Evolutionary conservation across 2,329 filamentous ascomycete species (phyloP).

Genomic region (Fusarium pseudograminearum): DNA sequence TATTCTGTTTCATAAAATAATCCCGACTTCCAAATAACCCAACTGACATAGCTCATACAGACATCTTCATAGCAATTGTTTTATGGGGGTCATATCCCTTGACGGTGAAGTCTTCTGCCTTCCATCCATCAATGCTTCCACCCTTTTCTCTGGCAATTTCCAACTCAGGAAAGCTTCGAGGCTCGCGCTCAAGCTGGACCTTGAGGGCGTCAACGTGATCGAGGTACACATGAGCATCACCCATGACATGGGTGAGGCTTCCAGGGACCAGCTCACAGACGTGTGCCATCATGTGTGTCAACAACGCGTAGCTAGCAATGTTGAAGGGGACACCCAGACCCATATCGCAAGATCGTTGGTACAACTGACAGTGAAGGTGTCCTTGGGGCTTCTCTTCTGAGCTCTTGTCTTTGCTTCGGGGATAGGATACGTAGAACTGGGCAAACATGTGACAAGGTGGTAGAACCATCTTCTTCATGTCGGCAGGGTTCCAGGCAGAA

Average conservation of each 20-base stretch:
- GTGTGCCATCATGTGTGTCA: conserved; percentile 95
- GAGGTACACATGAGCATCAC: conserved; percentile 95
- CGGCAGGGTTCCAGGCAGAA: conserved; percentile 92
- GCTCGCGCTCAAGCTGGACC: conserved; percentile 83
- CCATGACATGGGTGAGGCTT: conserved; percentile 94
- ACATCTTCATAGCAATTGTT: conserved; percentile 98
- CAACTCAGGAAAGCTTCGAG: conserved; percentile 82
- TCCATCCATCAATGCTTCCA: conserved; percentile 90
- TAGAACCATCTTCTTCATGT: conserved; percentile 88
- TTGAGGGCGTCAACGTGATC: conserved; percentile 92
- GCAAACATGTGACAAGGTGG: conserved; percentile 98
- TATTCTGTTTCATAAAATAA: conserved; percentile 19
- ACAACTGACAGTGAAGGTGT: conserved; percentile 86
- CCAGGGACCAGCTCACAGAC: conserved; percentile 87
- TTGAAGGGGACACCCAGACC: conserved; percentile 98
- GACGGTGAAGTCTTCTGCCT: conserved; percentile 86
- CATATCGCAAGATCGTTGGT: conserved; percentile 97
- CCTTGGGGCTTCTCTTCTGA: conserved; percentile 65
- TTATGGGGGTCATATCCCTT: conserved; percentile 92
- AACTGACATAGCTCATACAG: conserved; percentile 63
- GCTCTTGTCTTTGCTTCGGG: conserved; percentile 52
- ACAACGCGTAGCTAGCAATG: conserved; percentile 91
- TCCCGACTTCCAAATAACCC: neutral
- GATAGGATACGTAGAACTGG: conserved; percentile 91
- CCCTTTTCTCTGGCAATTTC: conserved; percentile 76